Conservation (phyloP, 805 yeast species). For the Crinitomyces ghanaensis region DNA sequence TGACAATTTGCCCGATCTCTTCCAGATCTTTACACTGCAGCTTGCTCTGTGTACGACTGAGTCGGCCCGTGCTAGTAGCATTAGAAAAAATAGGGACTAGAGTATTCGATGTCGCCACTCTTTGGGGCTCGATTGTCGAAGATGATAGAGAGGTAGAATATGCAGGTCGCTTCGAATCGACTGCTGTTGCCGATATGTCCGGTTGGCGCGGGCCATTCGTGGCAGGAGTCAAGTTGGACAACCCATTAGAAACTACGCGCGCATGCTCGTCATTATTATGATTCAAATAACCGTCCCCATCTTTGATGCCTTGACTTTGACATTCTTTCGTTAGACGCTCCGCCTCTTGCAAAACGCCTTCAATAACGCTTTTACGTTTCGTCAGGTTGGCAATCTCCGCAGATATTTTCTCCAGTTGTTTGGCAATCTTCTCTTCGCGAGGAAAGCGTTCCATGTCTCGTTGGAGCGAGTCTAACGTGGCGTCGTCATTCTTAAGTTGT, state of each 20-base stretch:
- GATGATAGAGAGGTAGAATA: slow-evolving; percentile 7
- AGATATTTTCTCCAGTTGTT: slow-evolving; percentile 11
- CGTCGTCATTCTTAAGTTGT: slow-evolving; percentile 22
- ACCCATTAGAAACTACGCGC: too few relatives aligned
- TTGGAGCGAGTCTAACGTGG: slow-evolving; percentile 23
- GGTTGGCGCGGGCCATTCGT: not conserved
- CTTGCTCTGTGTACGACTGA: too few relatives aligned
- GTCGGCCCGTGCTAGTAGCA: slow-evolving; percentile 8
- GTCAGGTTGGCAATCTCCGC: slow-evolving; percentile 12
- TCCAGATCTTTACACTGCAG: too few relatives aligned
- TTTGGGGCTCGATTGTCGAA: too few relatives aligned
- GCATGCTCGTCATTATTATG: slow-evolving; percentile 1
- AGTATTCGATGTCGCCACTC: too few relatives aligned
- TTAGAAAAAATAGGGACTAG: too few relatives aligned
- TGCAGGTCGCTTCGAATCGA: slow-evolving; percentile 1
- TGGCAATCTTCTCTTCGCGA: slow-evolving; percentile 12
- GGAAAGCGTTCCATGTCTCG: slow-evolving; percentile 15
- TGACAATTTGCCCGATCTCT: slow-evolving; percentile 14
- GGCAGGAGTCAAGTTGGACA: too few relatives aligned
- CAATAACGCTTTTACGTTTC: slow-evolving; percentile 9
- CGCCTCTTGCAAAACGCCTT: slow-evolving; percentile 4
- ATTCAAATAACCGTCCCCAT: slow-evolving; percentile 2
- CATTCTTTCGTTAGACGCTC: too few relatives aligned
- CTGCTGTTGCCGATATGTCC: not conserved
- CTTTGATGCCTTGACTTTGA: slow-evolving; percentile 1